Percentiles rank a stretch among this genome's conserved stretches.
phyloP scores from a whole-genome alignment of 1,284 basidiomycete species.

The Marasmius sp. region DNA sequence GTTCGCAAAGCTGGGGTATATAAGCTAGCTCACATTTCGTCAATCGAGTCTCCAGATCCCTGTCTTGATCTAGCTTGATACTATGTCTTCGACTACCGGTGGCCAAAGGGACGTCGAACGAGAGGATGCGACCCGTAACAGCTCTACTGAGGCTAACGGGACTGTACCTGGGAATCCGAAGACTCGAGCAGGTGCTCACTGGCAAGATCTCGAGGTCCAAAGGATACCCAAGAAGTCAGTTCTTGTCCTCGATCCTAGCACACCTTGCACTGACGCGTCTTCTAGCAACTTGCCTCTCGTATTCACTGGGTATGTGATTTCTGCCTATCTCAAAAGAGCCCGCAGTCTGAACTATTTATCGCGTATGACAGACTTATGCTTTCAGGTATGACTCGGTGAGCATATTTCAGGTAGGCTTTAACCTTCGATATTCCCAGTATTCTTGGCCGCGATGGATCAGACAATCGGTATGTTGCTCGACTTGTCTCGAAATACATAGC shows the following conservation, averaged over 20 bases:
- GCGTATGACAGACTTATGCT: not conserved
- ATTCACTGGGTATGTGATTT: not conserved
- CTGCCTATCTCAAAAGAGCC: not conserved
- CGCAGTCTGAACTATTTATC: not conserved
- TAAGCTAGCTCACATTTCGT: too few relatives aligned
- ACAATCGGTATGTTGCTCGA: slow-evolving; percentile 23
- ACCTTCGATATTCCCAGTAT: slow-evolving; percentile 14
- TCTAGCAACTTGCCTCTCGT: not conserved
- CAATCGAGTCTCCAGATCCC: too few relatives aligned
- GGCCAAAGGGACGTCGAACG: not conserved
- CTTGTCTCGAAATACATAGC: not conserved
- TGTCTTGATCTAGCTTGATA: not conserved
- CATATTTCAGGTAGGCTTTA: not conserved
- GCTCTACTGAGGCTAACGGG: not conserved
- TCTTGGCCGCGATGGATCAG: slow-evolving; percentile 35
- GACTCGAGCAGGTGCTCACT: not conserved
- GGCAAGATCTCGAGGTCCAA: not conserved
- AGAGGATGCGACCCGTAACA: not conserved
- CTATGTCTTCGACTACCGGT: not conserved
- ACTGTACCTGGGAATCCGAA: not conserved
- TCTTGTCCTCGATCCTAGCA: not conserved
- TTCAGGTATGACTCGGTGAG: not conserved
- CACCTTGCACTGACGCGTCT: not conserved
- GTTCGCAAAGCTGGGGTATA: too few relatives aligned
- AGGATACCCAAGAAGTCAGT: slow-evolving; percentile 1